Conservation (phyloP, 768 basidiomycete genomes). For the Mycena maculata region DNA sequence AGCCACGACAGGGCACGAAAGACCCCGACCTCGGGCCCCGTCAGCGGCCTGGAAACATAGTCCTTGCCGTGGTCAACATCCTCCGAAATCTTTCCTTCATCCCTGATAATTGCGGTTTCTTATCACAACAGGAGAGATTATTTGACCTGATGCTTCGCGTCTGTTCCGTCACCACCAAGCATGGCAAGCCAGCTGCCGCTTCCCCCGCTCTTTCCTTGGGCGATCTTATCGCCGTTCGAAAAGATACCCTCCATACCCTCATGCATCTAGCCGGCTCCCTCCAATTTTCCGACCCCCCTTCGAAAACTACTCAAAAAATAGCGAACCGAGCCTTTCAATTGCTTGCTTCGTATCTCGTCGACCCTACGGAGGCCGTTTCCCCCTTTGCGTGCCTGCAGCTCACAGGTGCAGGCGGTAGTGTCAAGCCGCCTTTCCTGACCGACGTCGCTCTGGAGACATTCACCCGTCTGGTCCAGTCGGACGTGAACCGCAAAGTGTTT, state of each 20-base stretch:
- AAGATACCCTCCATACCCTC: conserved; percentile 80
- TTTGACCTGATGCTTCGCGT: conserved; percentile 76
- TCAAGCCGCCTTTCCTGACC: conserved; percentile 68
- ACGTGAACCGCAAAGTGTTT: conserved; percentile 82
- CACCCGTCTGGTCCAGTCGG: conserved; percentile 79
- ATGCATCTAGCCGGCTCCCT: conserved; percentile 68
- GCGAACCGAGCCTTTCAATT: conserved; percentile 72
- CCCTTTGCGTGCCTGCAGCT: conserved; percentile 71
- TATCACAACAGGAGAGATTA: conserved; percentile 73
- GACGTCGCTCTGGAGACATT: conserved; percentile 89
- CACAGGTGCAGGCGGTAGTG: conserved; percentile 54
- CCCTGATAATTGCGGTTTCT: conserved; percentile 73
- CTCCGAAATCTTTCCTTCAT: conserved; percentile 88
- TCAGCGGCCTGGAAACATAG: conserved; percentile 75
- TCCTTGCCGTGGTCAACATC: conserved; percentile 80
- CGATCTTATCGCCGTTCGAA: conserved; percentile 79
- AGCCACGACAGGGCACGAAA: conserved; percentile 60
- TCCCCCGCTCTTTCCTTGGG: conserved; percentile 73
- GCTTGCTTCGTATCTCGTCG: conserved; percentile 80
- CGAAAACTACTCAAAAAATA: conserved; percentile 57
- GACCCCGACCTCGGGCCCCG: conserved; percentile 64
- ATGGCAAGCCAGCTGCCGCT: conserved; percentile 51
- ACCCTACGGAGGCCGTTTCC: conserved; percentile 72
- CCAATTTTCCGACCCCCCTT: conserved; percentile 57
- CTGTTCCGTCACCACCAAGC: conserved; percentile 61